These are phyloP conservation scores for Beauveria sp. DNA, from an alignment of 2,329 filamentous ascomycete species.

Conservation along the genomic window DNA sequence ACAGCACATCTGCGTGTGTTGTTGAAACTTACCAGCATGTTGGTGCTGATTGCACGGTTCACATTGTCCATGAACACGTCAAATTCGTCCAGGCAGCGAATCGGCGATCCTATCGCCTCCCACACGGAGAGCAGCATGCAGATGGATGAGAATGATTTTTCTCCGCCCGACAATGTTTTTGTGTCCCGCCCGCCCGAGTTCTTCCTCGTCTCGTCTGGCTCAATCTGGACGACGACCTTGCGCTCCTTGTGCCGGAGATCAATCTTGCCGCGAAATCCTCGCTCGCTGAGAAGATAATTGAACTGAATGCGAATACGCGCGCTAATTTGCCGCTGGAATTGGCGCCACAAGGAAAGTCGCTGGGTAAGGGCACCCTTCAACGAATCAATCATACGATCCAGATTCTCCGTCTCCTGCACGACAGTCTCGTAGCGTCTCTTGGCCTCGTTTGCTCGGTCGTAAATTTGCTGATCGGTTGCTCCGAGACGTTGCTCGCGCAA, in stretches of 20 bases:
- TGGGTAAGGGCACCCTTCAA: constrained; percentile 55
- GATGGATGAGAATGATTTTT: constrained; percentile 96
- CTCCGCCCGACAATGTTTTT: constrained; percentile 88
- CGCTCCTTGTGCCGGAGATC: constrained; percentile 69
- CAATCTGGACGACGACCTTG: constrained; percentile 68
- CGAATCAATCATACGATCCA: constrained; percentile 32
- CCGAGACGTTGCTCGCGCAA: constrained; percentile 51
- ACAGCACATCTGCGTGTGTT: neutral
- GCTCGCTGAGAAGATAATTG: constrained; percentile 78
- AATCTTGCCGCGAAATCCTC: constrained; percentile 78
- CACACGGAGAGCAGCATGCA: constrained; percentile 88
- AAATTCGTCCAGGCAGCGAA: constrained; percentile 94
- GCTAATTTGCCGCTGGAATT: constrained; percentile 79
- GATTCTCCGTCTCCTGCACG: constrained; percentile 31
- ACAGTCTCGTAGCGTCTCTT: constrained; percentile 36
- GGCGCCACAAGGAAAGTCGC: constrained; percentile 68
- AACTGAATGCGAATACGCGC: constrained; percentile 81
- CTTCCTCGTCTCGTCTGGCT: constrained; percentile 61
- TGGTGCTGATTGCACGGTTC: constrained; percentile 86
- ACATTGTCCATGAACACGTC: constrained; percentile 99
- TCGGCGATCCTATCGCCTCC: constrained; percentile 96
- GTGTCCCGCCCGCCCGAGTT: constrained; percentile 69
- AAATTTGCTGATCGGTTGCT: constrained; percentile 57
- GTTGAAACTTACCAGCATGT: constrained; percentile 67
- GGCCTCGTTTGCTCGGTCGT: constrained; percentile 36